Conservation (phyloP, 768 basidiomycete genomes). For the Phanerochaete sordida region DNA sequence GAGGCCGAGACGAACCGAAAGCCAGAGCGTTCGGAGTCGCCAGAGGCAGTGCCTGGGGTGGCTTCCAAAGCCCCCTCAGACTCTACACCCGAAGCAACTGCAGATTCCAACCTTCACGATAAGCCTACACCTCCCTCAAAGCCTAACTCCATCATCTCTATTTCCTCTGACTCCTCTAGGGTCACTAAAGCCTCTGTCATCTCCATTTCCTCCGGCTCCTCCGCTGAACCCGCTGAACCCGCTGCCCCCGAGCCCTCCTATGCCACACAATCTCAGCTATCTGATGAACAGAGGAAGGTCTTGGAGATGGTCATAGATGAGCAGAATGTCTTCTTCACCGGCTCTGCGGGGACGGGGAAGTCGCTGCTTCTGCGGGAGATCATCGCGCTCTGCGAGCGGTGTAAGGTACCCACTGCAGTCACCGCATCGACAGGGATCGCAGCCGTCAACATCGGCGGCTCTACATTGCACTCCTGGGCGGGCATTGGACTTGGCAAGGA, state of each 20-base stretch:
- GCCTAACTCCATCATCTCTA: too few relatives aligned
- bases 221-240: background rate
- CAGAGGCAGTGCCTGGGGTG: too few relatives aligned
- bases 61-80: too few relatives aligned
- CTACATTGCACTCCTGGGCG: conserved; percentile 77
- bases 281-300: conserved; percentile 48
- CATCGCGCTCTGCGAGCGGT: conserved; percentile 44
- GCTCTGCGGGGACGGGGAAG: conserved; percentile 86
- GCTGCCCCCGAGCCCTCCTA: background rate
- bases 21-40: too few relatives aligned
- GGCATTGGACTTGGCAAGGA: conserved; percentile 75
- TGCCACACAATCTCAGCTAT: conserved; percentile 35
- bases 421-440: conserved; percentile 82
- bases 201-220: too few relatives aligned
- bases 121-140: too few relatives aligned
- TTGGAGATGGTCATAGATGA: conserved; percentile 51
- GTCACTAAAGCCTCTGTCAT: too few relatives aligned
- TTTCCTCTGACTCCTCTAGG: too few relatives aligned
- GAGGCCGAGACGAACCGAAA: too few relatives aligned
- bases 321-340: conserved; percentile 78
- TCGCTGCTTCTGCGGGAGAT: conserved; percentile 77
- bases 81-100: too few relatives aligned
- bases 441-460: conserved; percentile 76
- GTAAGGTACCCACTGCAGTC: conserved; percentile 46
- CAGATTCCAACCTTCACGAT: too few relatives aligned